phyloP scores from a whole-genome alignment of 805 yeast species.

The Kodamaea kakaduensis region DNA sequence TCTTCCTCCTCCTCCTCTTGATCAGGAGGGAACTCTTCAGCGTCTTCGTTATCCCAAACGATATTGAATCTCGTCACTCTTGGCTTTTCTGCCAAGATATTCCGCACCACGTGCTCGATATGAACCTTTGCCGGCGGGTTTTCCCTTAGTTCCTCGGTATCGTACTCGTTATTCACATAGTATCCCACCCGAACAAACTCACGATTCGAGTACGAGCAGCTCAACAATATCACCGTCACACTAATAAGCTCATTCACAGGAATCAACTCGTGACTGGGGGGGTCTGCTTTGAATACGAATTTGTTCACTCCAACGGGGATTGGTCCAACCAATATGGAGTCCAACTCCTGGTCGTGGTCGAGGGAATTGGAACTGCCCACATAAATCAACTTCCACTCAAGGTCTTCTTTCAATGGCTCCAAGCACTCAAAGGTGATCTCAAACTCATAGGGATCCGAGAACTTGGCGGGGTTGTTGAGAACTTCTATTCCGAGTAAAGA shows the following conservation, averaged over 20 bases:
- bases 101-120: constrained; percentile 89
- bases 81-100: constrained; percentile 94
- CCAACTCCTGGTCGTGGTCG: constrained; percentile 96
- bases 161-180: constrained; percentile 96
- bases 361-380: constrained; percentile 93
- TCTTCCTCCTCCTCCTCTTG: constrained; percentile 57
- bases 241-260: constrained; percentile 95
- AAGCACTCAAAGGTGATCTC: constrained; percentile 97
- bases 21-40: constrained; percentile 70
- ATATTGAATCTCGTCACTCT: constrained; percentile 95
- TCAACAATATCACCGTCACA: constrained; percentile 88
- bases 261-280: constrained; percentile 92
- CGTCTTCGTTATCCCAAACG: constrained; percentile 85
- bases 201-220: constrained; percentile 89
- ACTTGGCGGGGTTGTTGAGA: constrained; percentile 90
- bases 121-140: constrained; percentile 93
- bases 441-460: constrained; percentile 89
- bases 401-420: constrained; percentile 85
- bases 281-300: constrained; percentile 89
- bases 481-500: constrained; percentile 89
- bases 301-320: constrained; percentile 97
- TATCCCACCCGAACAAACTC: constrained; percentile 98
- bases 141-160: constrained; percentile 85
- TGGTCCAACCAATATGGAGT: constrained; percentile 96
- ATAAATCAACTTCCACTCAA: constrained; percentile 96